A percentile compares a stretch with the other conserved stretches of the same genome.
Evolutionary conservation across 176 grass and related monocot species (phyloP).

Genomic region (Bonia amplexicaulis): DNA sequence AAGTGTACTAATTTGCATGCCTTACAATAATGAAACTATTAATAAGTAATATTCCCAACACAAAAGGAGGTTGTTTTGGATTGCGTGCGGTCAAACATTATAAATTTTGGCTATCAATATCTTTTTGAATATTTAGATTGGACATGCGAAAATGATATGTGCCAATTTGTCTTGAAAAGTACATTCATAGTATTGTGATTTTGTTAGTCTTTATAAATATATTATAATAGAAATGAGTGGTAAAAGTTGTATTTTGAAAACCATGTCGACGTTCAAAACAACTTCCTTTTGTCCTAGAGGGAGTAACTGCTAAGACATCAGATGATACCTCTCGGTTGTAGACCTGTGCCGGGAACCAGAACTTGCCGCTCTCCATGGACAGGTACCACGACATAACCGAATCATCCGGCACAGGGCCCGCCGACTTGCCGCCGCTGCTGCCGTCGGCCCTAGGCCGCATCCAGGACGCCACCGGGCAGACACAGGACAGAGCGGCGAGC

Average conservation of each 20-base stretch:
- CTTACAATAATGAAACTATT: conserved; percentile 17
- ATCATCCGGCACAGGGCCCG: conserved; percentile 43
- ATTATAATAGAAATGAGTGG: too few species aligned
- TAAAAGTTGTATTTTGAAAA: too few species aligned
- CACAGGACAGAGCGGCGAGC: conserved; percentile 59
- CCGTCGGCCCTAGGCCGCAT: conserved; percentile 36
- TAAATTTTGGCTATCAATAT: too few species aligned
- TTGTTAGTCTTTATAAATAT: too few species aligned
- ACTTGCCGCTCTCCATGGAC: conserved; percentile 70
- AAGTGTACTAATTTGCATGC: background rate
- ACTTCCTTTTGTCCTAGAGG: too few species aligned
- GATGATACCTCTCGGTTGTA: conserved; percentile 94
- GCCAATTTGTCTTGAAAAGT: too few species aligned
- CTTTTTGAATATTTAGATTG: too few species aligned
- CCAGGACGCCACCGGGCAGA: conserved; percentile 83
- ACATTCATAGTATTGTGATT: too few species aligned
- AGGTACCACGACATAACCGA: conserved; percentile 85
- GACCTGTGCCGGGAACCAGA: conserved; percentile 94
- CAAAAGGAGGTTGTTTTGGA: too few species aligned
- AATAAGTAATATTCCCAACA: background rate
- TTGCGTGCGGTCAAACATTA: too few species aligned
- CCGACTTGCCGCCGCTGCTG: background rate
- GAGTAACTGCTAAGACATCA: background rate
- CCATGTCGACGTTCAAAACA: too few species aligned
- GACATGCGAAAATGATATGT: too few species aligned